Evolutionary conservation across 495 filamentous ascomycete species (phyloP), one percentile per base, ranked within the genome.

Genomic region (Pseudoneurospora amorphoporcata): DNA sequence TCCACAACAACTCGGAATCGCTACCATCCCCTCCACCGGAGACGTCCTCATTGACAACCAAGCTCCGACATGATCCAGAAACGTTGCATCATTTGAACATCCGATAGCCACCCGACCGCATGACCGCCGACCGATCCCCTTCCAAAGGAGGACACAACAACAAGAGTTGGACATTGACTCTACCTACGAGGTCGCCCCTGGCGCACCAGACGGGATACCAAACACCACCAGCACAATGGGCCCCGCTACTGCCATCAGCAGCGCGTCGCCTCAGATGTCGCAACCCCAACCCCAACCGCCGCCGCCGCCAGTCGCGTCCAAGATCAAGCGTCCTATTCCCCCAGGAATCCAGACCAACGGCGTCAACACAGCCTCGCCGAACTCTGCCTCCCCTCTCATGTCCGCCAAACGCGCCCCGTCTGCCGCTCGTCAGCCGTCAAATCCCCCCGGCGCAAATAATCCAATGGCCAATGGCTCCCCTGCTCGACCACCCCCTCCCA

Each of bases 321-420:
- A 93, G 80, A 88, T 91, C 76, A 93, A 93, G 81, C 91, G 91
- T 40, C 91, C 91, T 72, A 85, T 89, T 73, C 90, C 90, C 71
- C 90, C 90, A 69, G 87, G 89, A 58, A 84, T 89, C 69, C 90
- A 91, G 76, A 86, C 89, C 76, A 93, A 92, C 82, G 90, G 89
- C 47, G 86, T 88, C 73, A 17, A 32, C 12, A 86, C 86, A 74
- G 81, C 88, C 70, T 87, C 88, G n/a, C 86, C 86, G 38, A 85
- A 88, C 2, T 91, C 90, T 1, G 86, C 90, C 10, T 92, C 92
- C 5, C 90, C 91, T 43, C 88, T 88, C 35, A 83, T 89, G 73
- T 83, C 89, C 14, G 84, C 88, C 3, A 91, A 90, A 80, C 88
- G 87, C 72, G 86, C 89, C 45, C 86, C 86, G 0, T 80, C 79